Percentiles rank a stretch among this genome's conserved stretches.
phyloP scores from a whole-genome alignment of 2,329 filamentous ascomycete species.

The Penicillium sp. region DNA sequence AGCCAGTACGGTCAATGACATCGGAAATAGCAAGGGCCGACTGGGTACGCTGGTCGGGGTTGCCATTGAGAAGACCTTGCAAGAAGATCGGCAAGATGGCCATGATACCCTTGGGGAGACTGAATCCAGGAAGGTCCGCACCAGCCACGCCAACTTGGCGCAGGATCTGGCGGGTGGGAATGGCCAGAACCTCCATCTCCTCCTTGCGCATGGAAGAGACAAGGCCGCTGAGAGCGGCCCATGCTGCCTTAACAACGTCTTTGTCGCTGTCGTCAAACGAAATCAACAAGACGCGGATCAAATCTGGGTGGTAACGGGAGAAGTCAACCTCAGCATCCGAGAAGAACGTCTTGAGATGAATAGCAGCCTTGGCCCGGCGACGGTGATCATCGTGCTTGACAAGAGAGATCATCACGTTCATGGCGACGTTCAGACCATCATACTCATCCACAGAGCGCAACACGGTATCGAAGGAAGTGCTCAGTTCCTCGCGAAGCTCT shows the following conservation, averaged over 20 bases:
- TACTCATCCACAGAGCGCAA: slow-evolving; percentile 91
- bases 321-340: slow-evolving; percentile 77
- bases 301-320: slow-evolving; percentile 92
- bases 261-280: slow-evolving; percentile 85
- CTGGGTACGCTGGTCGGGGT: slow-evolving; percentile 84
- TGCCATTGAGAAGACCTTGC: slow-evolving; percentile 96
- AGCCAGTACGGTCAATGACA: slow-evolving; percentile 87
- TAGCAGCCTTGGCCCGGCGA: slow-evolving; percentile 73
- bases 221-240: slow-evolving; percentile 81
- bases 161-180: slow-evolving; percentile 80
- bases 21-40: slow-evolving; percentile 92
- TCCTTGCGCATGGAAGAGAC: slow-evolving; percentile 91
- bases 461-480: slow-evolving; percentile 81
- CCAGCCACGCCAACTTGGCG: slow-evolving; percentile 87
- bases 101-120: slow-evolving; percentile 92
- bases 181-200: slow-evolving; percentile 92
- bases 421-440: slow-evolving; percentile 90
- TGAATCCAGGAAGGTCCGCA: slow-evolving; percentile 80
- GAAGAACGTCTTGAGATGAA: slow-evolving; percentile 85
- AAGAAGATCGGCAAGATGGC: slow-evolving; percentile 95
- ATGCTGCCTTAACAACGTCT: slow-evolving; percentile 84
- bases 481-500: slow-evolving; percentile 69
- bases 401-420: slow-evolving; percentile 86
- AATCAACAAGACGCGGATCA: slow-evolving; percentile 84
- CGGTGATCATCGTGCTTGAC: slow-evolving; percentile 91